Evolutionary conservation across 176 grass and related monocot genomes (phyloP).

Genomic region (Avena insularis): DNA sequence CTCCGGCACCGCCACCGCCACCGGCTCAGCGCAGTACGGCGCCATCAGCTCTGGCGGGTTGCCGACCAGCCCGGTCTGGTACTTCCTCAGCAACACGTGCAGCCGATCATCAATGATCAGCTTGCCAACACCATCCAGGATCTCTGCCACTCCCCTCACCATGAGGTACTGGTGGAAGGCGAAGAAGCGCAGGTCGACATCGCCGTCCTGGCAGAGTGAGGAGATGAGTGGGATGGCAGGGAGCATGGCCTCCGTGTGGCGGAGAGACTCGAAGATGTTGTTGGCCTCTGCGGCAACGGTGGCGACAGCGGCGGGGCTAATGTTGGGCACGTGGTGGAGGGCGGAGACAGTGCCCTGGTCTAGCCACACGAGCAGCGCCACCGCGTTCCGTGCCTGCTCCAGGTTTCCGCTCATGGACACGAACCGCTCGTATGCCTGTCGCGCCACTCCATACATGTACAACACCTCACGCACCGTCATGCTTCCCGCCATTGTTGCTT

Average conservation of each 20-base stretch:
- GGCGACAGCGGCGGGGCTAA: neutral
- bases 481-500: neutral
- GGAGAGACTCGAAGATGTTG: slow-evolving; percentile 51
- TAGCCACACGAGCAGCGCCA: slow-evolving; percentile 67
- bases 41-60: slow-evolving; percentile 35
- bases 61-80: slow-evolving; percentile 25
- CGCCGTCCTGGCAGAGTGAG: neutral
- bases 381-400: slow-evolving; percentile 49
- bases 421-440: slow-evolving; percentile 51
- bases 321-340: neutral
- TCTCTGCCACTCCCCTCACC: slow-evolving; percentile 37
- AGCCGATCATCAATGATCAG: slow-evolving; percentile 64
- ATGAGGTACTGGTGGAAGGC: slow-evolving; percentile 49
- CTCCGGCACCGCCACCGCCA: neutral
- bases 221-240: slow-evolving; percentile 53
- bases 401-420: neutral
- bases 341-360: slow-evolving; percentile 43
- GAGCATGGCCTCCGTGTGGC: neutral
- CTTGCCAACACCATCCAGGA: slow-evolving; percentile 51
- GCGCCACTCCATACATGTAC: slow-evolving; percentile 45
- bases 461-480: slow-evolving; percentile 57
- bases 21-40: neutral
- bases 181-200: slow-evolving; percentile 54
- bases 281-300: slow-evolving; percentile 43
- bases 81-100: neutral